phyloP scores from a whole-genome alignment of 2,329 filamentous ascomycete genomes.

The Diaporthe citrichinensis region DNA sequence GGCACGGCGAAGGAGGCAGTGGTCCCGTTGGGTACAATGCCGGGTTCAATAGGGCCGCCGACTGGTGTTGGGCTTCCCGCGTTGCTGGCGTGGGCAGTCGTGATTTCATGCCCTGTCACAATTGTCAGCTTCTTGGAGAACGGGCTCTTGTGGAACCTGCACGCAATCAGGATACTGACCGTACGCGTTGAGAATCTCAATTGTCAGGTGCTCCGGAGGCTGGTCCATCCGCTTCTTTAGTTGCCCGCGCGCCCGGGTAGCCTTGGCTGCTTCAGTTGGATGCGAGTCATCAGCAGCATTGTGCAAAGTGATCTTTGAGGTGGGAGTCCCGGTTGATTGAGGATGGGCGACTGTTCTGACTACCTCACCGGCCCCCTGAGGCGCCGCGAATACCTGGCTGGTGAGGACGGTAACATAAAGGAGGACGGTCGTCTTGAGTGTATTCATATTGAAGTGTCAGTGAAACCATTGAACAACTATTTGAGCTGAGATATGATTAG shows the following conservation, averaged over 20 bases:
- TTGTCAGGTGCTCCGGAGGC: constrained; percentile 25
- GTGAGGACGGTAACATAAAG: not conserved
- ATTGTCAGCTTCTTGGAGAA: not conserved
- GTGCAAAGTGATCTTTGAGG: too few species aligned
- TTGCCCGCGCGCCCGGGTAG: not conserved
- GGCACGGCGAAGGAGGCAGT: constrained; percentile 42
- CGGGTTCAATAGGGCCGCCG: constrained; percentile 36
- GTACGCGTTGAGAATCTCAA: constrained; percentile 24
- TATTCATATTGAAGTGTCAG: not conserved
- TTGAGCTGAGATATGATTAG: not conserved
- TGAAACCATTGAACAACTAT: not conserved
- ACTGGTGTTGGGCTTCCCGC: constrained; percentile 33
- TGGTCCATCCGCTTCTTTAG: not conserved
- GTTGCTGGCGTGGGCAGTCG: constrained; percentile 42
- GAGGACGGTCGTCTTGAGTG: not conserved
- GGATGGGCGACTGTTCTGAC: too few species aligned
- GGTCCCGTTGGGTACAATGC: constrained; percentile 38
- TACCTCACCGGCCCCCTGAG: not conserved
- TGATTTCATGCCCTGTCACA: constrained; percentile 28
- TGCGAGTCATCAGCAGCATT: not conserved
- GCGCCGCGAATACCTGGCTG: not conserved
- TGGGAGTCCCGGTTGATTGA: too few species aligned
- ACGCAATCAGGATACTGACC: not conserved
- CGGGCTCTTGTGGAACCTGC: not conserved
- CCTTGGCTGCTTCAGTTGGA: not conserved